Conservation (phyloP, 2,329 filamentous ascomycete species). For the Penicillium olsonii region DNA sequence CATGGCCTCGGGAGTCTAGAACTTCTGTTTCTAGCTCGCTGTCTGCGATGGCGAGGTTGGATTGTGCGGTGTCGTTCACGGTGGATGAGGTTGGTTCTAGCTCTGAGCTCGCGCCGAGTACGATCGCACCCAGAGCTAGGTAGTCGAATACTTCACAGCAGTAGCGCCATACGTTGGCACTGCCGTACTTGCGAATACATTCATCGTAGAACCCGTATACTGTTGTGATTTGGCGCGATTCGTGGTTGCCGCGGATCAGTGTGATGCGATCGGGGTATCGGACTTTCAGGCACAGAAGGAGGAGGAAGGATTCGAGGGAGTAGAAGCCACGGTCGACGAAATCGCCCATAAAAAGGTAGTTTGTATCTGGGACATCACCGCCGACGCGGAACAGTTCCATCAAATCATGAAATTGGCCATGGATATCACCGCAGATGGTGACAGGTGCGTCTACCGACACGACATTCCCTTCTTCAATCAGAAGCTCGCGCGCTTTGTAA, state of each 20-base stretch:
- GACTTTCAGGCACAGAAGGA: constrained; percentile 93
- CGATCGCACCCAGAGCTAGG: constrained; percentile 71
- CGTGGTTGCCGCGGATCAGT: constrained; percentile 72
- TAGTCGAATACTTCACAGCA: constrained; percentile 80
- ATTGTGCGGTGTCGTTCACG: constrained; percentile 47
- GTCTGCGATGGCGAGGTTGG: constrained; percentile 58
- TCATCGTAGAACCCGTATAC: constrained; percentile 80
- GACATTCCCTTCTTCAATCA: constrained; percentile 97
- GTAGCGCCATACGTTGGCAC: constrained; percentile 76
- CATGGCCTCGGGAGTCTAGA: constrained; percentile 76
- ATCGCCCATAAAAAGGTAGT: constrained; percentile 97
- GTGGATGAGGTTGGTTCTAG: constrained; percentile 60
- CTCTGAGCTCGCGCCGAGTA: constrained; percentile 75
- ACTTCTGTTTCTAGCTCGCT: constrained; percentile 91
- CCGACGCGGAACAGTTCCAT: constrained; percentile 97
- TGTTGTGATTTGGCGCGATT: constrained; percentile 75
- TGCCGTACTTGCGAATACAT: constrained; percentile 75
- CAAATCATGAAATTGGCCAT: constrained; percentile 93
- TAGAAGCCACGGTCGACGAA: constrained; percentile 99
- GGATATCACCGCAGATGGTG: constrained; percentile 96
- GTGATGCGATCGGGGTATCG: constrained; percentile 74
- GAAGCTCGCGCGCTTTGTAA: constrained; percentile 91
- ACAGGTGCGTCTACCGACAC: constrained; percentile 93
- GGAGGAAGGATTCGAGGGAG: constrained; percentile 92
- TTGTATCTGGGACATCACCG: constrained; percentile 90